Base-by-base conservation (phyloP, 257 asterid genomes). In the Sherardia arvensis region DNA sequence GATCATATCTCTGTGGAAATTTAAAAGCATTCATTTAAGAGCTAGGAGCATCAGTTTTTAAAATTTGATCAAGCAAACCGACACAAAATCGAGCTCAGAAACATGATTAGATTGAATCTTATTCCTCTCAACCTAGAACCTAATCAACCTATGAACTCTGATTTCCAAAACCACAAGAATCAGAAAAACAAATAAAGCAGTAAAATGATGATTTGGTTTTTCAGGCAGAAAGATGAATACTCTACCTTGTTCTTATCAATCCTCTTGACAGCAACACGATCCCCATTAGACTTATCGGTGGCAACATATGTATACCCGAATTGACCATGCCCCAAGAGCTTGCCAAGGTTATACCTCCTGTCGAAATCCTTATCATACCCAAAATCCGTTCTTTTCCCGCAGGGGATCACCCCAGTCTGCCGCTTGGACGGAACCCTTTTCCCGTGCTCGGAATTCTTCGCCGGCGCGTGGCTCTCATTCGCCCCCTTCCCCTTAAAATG, bases 201-300 rank as follows among this genome's bases (percentile, higher is more conserved):
- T 45, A 61, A 26, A 53, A 51, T 36, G 69, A 25, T 53, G 8
- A 0, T 53, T 22, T 22, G n/a, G n/a, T 53, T 53, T 23, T 53
- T 53, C 27, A 23, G 59, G 47, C 26, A 4, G 32, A 38, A 20
- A 21, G n/a, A 25, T 27, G n/a, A 36, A 12, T 60, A 92, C 99
- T 97, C 90, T 60, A 92, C 99, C 99, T 93, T 93, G 76, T 63
- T 87, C 82, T 93, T 93, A 57, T 93, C 97, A 69, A 93, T 87
- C 82, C 80, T 87, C 80, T 93, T 93, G 65, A 90, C 99, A 30
- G 99, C 99, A 71, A 93, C 99, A 26, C 99, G 97, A 83, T 93
- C 94, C 21, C 97, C 96, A 75, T 77, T 81, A 28, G 82, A 77
- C 83, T 84, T 90, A 66, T 93, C 94, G 29, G 84, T 80, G 21